These are phyloP conservation scores for Ballota nigra DNA, from an alignment of 257 asterid genomes.

Conservation along the genomic window DNA sequence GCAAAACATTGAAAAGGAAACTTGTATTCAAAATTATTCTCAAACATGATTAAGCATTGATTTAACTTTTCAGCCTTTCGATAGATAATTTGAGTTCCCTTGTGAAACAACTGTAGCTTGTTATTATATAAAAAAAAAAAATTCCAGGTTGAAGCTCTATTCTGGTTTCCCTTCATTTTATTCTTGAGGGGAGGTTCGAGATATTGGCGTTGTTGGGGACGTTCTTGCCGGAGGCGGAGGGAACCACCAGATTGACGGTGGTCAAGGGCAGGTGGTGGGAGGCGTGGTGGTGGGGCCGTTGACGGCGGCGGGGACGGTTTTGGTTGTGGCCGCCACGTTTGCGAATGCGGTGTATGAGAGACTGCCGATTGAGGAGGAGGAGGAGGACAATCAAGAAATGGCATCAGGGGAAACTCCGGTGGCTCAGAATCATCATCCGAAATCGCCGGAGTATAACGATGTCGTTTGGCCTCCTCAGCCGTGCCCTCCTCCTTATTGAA, in stretches of 20 bases:
- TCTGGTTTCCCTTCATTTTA: no score
- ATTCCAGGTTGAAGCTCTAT: no score
- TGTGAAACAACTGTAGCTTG: no score
- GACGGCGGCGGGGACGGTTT: slow-evolving; percentile 64
- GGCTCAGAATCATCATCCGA: slow-evolving; percentile 26
- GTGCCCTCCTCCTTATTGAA: slow-evolving; percentile 40
- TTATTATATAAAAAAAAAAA: no score
- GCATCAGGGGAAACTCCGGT: slow-evolving; percentile 7
- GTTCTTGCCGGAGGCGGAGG: slow-evolving; percentile 55
- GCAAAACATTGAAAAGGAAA: no score
- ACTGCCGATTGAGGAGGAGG: slow-evolving; percentile 59
- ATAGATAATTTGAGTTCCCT: no score
- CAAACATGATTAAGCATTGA: no score
- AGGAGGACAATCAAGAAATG: slow-evolving; percentile 38
- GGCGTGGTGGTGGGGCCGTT: slow-evolving; percentile 59
- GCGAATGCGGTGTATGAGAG: slow-evolving; percentile 66
- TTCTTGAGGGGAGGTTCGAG: slow-evolving; percentile 64
- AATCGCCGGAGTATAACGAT: slow-evolving; percentile 37
- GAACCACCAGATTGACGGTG: slow-evolving; percentile 56
- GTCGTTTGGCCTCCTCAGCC: slow-evolving; percentile 60
- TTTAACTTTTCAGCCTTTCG: no score
- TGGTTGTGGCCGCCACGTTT: slow-evolving; percentile 65
- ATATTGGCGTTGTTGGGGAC: slow-evolving; percentile 63
- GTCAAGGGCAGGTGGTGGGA: slow-evolving; percentile 79
- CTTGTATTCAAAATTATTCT: no score